Evolutionary conservation across 495 filamentous ascomycete genomes (phyloP).

Genomic region (Platismatia glauca): DNA sequence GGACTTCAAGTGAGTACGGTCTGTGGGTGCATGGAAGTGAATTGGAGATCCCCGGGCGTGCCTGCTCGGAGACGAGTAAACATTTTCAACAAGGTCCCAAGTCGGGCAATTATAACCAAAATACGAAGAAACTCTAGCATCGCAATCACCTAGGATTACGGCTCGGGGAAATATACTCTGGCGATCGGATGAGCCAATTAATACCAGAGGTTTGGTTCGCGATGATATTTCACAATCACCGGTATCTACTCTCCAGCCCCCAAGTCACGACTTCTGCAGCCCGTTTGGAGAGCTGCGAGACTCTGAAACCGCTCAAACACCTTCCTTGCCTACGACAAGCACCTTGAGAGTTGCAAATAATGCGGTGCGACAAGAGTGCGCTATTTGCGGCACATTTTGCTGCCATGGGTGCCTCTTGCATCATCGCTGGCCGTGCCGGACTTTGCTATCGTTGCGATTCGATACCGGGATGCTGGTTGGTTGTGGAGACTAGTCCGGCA

Average conservation of each 20-base stretch:
- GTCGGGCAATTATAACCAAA: background rate
- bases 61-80: background rate
- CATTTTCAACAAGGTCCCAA: background rate
- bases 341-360: background rate
- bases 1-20: background rate
- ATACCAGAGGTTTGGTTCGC: background rate
- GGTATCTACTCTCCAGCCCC: background rate
- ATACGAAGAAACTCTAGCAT: background rate
- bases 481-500: constrained; percentile 1
- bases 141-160: background rate
- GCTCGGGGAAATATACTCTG: background rate
- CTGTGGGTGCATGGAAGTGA: background rate
- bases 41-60: background rate
- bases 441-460: background rate
- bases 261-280: background rate
- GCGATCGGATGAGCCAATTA: background rate
- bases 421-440: constrained; percentile 13
- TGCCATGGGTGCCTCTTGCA: constrained; percentile 13
- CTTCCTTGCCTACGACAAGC: background rate
- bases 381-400: constrained; percentile 12
- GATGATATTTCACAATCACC: background rate
- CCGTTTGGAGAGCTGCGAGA: background rate
- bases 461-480: constrained; percentile 5
- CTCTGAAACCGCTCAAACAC: background rate
- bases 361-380: background rate